A percentile compares a stretch with the other conserved stretches of the same genome.
phyloP scores from a whole-genome alignment of 2,329 filamentous ascomycete species.

The Scopulariopsis brevicaulis region DNA sequence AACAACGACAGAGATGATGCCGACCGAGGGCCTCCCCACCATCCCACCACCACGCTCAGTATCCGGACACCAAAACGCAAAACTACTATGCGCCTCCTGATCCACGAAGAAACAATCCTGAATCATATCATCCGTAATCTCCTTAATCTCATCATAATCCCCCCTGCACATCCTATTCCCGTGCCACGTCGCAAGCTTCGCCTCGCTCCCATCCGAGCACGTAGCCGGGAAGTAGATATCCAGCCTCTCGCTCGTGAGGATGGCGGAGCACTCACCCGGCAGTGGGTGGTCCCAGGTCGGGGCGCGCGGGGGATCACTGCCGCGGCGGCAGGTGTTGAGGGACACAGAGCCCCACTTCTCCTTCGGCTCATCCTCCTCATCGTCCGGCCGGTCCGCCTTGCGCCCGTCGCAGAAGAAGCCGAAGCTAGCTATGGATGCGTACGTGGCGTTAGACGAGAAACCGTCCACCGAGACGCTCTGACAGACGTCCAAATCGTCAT shows the following conservation, averaged over 20 bases:
- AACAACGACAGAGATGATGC: not conserved
- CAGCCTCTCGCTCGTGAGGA: slow-evolving; percentile 6
- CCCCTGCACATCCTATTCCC: slow-evolving; percentile 57
- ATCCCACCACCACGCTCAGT: not conserved
- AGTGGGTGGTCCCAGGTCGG: slow-evolving; percentile 8
- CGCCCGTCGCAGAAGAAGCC: slow-evolving; percentile 8
- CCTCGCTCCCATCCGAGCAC: slow-evolving; percentile 10
- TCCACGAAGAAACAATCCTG: slow-evolving; percentile 7
- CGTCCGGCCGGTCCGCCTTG: slow-evolving; percentile 4
- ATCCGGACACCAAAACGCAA: not conserved
- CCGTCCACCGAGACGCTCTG: slow-evolving; percentile 2
- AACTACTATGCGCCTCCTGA: not conserved
- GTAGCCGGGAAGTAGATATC: slow-evolving; percentile 6
- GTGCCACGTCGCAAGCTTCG: slow-evolving; percentile 25
- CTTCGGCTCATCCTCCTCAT: slow-evolving; percentile 4
- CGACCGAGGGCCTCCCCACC: not conserved
- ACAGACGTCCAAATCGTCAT: slow-evolving; percentile 6
- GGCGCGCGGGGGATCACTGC: not conserved
- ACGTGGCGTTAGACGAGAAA: slow-evolving; percentile 5
- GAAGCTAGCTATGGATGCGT: slow-evolving; percentile 5
- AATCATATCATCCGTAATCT: slow-evolving; percentile 17
- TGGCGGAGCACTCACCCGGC: slow-evolving; percentile 8
- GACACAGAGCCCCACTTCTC: slow-evolving; percentile 7
- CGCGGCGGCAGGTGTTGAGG: slow-evolving; percentile 6
- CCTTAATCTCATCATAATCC: slow-evolving; percentile 57